Evolutionary conservation across 78 protist species (phyloP).

Genomic region (Dictyostelium brefeldianum): DNA sequence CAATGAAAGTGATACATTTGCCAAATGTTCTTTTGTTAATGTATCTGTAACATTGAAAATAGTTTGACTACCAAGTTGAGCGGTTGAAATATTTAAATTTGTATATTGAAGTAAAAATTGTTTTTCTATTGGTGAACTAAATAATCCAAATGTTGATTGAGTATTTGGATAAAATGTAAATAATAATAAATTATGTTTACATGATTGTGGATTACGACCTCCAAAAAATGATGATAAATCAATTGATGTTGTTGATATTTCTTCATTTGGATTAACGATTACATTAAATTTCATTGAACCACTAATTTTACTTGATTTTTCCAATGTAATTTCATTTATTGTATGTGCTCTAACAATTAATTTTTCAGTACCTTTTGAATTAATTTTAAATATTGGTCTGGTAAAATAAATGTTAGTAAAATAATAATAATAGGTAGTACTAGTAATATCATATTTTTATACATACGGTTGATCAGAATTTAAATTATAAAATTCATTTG

Average conservation of each 20-base stretch:
- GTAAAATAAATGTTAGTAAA: background rate
- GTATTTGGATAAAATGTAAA: background rate
- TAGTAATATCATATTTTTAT: background rate
- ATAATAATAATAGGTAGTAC: background rate
- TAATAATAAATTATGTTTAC: background rate
- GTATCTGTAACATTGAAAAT: background rate
- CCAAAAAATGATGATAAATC: constrained; percentile 57
- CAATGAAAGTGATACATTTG: background rate
- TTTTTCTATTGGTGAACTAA: background rate
- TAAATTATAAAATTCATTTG: constrained; percentile 1
- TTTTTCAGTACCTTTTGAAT: background rate
- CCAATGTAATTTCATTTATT: background rate
- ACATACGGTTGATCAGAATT: constrained; percentile 43
- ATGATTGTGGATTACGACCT: background rate
- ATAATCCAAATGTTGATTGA: background rate
- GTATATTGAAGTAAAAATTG: constrained; percentile 27
- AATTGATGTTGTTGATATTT: background rate
- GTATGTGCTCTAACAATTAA: background rate
- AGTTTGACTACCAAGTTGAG: background rate
- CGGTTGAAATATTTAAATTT: background rate
- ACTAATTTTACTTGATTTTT: background rate
- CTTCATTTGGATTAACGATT: background rate
- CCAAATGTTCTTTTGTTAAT: background rate
- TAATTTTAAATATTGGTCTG: constrained; percentile 41
- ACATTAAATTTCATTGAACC: background rate